Base-by-base conservation (phyloP, 805 yeast species). In the Tetrapisispora namnaoensis region DNA sequence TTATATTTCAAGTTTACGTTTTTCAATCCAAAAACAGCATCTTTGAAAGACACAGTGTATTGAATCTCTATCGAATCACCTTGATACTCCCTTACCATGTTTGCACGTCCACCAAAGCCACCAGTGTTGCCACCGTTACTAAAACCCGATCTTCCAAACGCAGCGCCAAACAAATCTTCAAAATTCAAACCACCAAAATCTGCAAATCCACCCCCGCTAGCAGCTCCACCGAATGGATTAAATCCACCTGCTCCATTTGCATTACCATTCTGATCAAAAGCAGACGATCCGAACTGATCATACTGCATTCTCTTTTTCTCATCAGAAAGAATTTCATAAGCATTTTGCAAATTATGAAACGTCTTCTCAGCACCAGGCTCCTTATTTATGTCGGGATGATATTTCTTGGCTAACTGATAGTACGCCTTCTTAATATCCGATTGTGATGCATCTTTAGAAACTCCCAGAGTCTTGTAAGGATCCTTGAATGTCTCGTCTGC, bases 301-400 rank as follows among this genome's bases (percentile, higher is more conserved):
- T 80, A 93, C 62, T 93, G 96, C 47, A 82, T 78, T 59, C 88
- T 79, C 74, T 91, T 91, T 20, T 78, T 78, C 47, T 87, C 85
- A 64, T 89, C 95, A 42, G 88, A 81, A 60, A 93, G 73, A 36
- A 93, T 79, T 67, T 93, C 99, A 62, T 95, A 93, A 1, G 97
- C 95, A 54, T 86, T 93, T 63, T 91, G 98, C 55, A 93, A 78
- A 59, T 86, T 87, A 61, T 93, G 98, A 70, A 93, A 93, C 66
- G 81, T 81, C 61, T 80, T 79, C 58, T 91, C 95, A 0, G 98
- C 93, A 18, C 78, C 91, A 24, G 79, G 77, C 54, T 86, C 96
- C 67, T 91, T 93, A 67, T 91, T 93, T 42, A 93, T 86, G 70
- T 93, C 99, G 0, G 99, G 99, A 67, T 93, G 99, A 67, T 73